These are phyloP conservation scores for Chaetomium fimeti DNA, from an alignment of 495 filamentous ascomycete genomes.

Conservation along the genomic window DNA sequence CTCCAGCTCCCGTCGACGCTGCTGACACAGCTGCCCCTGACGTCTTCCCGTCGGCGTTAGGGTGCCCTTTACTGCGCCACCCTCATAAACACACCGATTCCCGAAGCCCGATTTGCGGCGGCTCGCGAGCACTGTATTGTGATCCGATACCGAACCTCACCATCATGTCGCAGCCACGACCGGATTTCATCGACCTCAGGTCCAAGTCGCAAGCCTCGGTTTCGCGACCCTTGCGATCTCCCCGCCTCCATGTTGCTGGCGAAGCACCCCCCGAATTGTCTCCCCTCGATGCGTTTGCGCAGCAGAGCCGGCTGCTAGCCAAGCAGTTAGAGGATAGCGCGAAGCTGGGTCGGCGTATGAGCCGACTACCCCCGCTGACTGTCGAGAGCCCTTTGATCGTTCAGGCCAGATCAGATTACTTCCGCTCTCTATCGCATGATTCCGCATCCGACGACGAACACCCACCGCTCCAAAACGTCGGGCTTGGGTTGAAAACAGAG, in stretches of 20 bases:
- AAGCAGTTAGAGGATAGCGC: conserved; percentile 77
- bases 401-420: conserved; percentile 71
- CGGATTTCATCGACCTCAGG: conserved; percentile 61
- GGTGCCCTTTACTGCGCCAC: conserved; percentile 14
- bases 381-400: conserved; percentile 67
- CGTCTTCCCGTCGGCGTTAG: conserved; percentile 22
- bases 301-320: conserved; percentile 83
- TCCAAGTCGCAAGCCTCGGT: conserved; percentile 62
- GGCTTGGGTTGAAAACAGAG: conserved; percentile 53
- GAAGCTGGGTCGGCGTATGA: conserved; percentile 69
- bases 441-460: conserved; percentile 44
- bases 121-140: not conserved
- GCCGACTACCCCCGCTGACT: conserved; percentile 77
- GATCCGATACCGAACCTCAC: conserved; percentile 18
- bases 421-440: conserved; percentile 58
- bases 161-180: conserved; percentile 58
- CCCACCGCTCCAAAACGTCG: conserved; percentile 35
- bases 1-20: conserved; percentile 12
- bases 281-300: conserved; percentile 88
- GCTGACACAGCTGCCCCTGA: conserved; percentile 20
- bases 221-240: conserved; percentile 59
- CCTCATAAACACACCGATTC: conserved; percentile 1
- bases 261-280: conserved; percentile 90
- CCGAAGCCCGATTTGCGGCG: not conserved
- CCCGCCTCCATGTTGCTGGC: conserved; percentile 75